Base-by-base conservation (phyloP, 768 basidiomycete species). In the Hebeloma cylindrosporum region DNA sequence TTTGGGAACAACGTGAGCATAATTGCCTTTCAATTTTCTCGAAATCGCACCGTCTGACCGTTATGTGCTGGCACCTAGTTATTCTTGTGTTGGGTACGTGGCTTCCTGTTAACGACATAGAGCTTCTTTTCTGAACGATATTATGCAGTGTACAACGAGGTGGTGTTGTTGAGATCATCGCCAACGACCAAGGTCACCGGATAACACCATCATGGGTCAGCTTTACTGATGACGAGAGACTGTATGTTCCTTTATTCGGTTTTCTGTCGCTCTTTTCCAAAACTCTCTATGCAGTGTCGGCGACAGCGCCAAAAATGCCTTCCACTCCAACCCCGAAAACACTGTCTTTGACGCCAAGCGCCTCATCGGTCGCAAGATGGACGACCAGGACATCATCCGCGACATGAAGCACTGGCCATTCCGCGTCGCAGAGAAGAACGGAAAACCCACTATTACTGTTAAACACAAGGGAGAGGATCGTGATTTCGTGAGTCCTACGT, bases 281-380 rank as follows among this genome's bases (percentile, higher is more conserved):
- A 0, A 1, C 16, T 2, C 23, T 8, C 41, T 10, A 54, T 7
- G 8, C 31, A 79, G 75, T 62, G 88, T 99, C 59, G 95, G 96
- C 60, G 95, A 99, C 66, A 79, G 83, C 48, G 95, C 95, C 32
- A 99, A 99, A 74, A 98, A 99, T 63, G 92, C 93, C 22, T 92
- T 83, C 72, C 84, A 91, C 66, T 76, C 87, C 33, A 92, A 98
- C 70, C 92, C 95, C 14, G 57, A 77, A 54, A 98, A 98, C 71
- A 96, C 93, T 7, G 87, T 96, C 45, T 97, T 96, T 59, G 93
- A 96, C 66, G 93, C 93, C 45, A 98, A 96, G 62, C 91, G 93
- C 68, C 80, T 95, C 53, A 93, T 94, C 60, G 91, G 93, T 57
- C 88, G 87, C 59, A 86, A 85, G 62, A 74, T 83, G 60, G 82